Conservation (phyloP, 148 eudicot species). For the Rhododendron williamsianum region DNA sequence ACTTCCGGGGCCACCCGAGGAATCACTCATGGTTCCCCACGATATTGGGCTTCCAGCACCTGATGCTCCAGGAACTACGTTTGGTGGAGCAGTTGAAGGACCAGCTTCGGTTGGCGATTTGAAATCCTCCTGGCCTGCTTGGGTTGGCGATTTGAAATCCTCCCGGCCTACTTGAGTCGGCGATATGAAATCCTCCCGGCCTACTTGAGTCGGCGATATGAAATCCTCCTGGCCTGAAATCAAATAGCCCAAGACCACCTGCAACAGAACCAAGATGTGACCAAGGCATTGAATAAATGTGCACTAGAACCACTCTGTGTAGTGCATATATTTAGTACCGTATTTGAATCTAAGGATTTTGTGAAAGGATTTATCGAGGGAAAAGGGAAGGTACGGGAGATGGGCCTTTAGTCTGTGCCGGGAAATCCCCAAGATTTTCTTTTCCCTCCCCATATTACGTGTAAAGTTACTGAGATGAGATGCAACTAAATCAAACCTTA, state of each 20-base stretch:
- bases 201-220: slow-evolving; percentile 28
- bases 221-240: slow-evolving; percentile 32
- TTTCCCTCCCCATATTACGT: neutral
- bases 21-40: slow-evolving; percentile 53
- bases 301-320: neutral
- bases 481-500: neutral
- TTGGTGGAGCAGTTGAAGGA: slow-evolving; percentile 33
- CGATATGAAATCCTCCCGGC: slow-evolving; percentile 25
- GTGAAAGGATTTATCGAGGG: neutral
- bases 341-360: neutral
- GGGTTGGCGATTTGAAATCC: slow-evolving; percentile 25
- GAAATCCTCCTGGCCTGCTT: slow-evolving; percentile 34
- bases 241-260: slow-evolving; percentile 67
- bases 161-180: slow-evolving; percentile 27
- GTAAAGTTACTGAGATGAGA: neutral
- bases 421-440: neutral
- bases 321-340: neutral
- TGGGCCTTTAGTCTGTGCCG: neutral
- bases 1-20: slow-evolving; percentile 74
- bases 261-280: slow-evolving; percentile 9
- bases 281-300: neutral
- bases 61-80: slow-evolving; percentile 29
- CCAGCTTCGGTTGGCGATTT: slow-evolving; percentile 31
- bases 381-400: neutral
- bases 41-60: slow-evolving; percentile 66